Evolutionary conservation across 176 grass and related monocot genomes (phyloP).

Genomic region (Tillandsia leiboldiana): DNA sequence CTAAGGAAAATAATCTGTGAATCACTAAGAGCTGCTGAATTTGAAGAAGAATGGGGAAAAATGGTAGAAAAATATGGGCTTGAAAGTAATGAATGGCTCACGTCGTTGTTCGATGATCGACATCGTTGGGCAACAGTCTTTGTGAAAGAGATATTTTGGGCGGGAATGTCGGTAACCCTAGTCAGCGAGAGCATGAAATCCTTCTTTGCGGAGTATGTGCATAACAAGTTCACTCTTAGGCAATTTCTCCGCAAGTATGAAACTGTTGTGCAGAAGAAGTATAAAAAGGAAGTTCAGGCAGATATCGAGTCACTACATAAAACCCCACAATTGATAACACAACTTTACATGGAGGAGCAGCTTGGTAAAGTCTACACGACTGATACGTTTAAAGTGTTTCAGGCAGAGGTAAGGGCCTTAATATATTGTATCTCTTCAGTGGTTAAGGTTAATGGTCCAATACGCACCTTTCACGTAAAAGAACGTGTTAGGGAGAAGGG

Average conservation of each 20-base stretch:
- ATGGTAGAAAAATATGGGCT: slow-evolving; percentile 18
- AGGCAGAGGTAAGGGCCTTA: slow-evolving; percentile 11
- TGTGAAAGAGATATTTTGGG: slow-evolving; percentile 26
- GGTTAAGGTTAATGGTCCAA: slow-evolving; percentile 1
- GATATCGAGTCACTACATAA: slow-evolving; percentile 1
- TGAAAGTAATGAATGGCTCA: slow-evolving; percentile 22
- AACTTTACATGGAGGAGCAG: slow-evolving; percentile 12
- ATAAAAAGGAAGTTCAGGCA: slow-evolving; percentile 11
- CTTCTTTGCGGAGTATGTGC: slow-evolving; percentile 8
- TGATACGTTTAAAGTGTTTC: neutral
- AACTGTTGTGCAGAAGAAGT: neutral
- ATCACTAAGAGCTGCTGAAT: slow-evolving; percentile 1
- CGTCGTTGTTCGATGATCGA: slow-evolving; percentile 10
- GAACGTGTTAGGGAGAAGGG: slow-evolving; percentile 4
- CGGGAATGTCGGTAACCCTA: slow-evolving; percentile 12
- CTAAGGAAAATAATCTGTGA: neutral
- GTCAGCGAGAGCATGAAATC: slow-evolving; percentile 1
- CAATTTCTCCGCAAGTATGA: slow-evolving; percentile 11
- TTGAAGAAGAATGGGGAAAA: slow-evolving; percentile 12
- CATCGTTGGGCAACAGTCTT: slow-evolving; percentile 9
- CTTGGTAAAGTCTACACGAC: slow-evolving; percentile 10
- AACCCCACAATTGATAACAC: slow-evolving; percentile 8
- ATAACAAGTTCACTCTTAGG: neutral
- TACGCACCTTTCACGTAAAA: slow-evolving; percentile 5
- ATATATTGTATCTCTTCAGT: slow-evolving; percentile 8